phyloP scores from a whole-genome alignment of 1,284 basidiomycete genomes.

The Marasmius oreades region DNA sequence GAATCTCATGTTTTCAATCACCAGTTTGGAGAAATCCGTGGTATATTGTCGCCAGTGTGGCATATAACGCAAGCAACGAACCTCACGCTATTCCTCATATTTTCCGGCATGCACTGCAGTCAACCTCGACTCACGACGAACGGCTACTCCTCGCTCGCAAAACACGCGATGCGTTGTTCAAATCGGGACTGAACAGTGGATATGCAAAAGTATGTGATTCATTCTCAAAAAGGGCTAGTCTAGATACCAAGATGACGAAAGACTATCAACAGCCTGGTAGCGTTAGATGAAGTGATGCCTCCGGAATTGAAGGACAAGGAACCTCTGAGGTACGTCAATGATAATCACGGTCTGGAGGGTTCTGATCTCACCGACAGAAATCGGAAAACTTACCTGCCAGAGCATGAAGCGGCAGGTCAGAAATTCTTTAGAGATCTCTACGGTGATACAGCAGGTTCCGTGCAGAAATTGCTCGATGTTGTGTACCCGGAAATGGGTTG shows the following conservation, averaged over 20 bases:
- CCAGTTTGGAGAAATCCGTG: slow-evolving; percentile 38
- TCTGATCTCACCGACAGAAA: slow-evolving; percentile 1
- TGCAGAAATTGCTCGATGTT: slow-evolving; percentile 11
- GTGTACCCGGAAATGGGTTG: slow-evolving; percentile 18
- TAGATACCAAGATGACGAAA: slow-evolving; percentile 14
- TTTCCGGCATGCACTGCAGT: slow-evolving; percentile 41
- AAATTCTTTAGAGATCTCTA: slow-evolving; percentile 11
- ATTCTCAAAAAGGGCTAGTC: slow-evolving; percentile 4
- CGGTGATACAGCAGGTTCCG: slow-evolving; percentile 14
- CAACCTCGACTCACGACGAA: slow-evolving; percentile 27
- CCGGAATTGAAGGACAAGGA: slow-evolving; percentile 34
- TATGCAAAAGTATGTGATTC: slow-evolving; percentile 42
- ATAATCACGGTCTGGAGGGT: background rate
- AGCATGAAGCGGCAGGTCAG: slow-evolving; percentile 8
- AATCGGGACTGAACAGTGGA: slow-evolving; percentile 50
- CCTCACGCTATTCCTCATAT: slow-evolving; percentile 53
- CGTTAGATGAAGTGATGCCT: slow-evolving; percentile 39
- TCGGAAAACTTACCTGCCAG: slow-evolving; percentile 3
- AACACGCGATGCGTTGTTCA: slow-evolving; percentile 54
- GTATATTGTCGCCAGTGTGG: slow-evolving; percentile 52
- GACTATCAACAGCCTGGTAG: slow-evolving; percentile 45
- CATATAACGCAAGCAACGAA: slow-evolving; percentile 52
- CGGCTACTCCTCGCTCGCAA: slow-evolving; percentile 40
- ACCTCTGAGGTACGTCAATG: slow-evolving; percentile 30
- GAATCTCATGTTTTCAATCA: background rate